phyloP scores from a whole-genome alignment of 129 eudicot genomes.

The Chrysanthemum seticuspe region DNA sequence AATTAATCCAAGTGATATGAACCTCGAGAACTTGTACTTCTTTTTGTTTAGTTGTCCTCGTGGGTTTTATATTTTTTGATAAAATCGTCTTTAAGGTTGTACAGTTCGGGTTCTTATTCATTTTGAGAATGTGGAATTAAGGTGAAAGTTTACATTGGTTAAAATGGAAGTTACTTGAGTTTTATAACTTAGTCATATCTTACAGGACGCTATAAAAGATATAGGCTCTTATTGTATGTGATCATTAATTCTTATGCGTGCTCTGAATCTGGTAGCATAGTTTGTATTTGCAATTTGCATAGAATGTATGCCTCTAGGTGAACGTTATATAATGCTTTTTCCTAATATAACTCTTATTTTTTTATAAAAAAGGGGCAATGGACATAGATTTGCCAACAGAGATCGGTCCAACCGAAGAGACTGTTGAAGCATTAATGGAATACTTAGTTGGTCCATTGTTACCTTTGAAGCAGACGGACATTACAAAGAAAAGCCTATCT shows the following conservation, averaged over 20 bases:
- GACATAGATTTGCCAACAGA: conserved; percentile 33
- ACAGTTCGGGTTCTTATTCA: too few relatives aligned
- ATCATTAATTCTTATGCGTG: too few relatives aligned
- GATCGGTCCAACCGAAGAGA: conserved; percentile 53
- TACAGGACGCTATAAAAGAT: too few relatives aligned
- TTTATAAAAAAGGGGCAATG: conserved; percentile 25
- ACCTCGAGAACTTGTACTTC: too few relatives aligned
- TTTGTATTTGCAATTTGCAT: conserved; percentile 4
- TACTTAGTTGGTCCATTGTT: conserved; percentile 65
- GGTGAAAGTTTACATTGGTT: neutral
- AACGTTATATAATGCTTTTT: too few relatives aligned
- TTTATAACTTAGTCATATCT: too few relatives aligned
- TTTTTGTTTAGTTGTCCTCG: too few relatives aligned
- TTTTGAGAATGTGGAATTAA: neutral
- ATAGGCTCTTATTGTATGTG: too few relatives aligned
- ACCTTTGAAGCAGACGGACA: conserved; percentile 35
- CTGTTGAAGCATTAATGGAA: conserved; percentile 48
- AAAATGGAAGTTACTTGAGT: neutral
- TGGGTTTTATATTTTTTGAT: too few relatives aligned
- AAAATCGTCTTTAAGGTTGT: too few relatives aligned
- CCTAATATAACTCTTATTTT: neutral
- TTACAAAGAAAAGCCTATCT: conserved; percentile 28
- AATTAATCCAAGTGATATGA: neutral
- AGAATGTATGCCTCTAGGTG: conserved; percentile 6
- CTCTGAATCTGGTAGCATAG: too few relatives aligned